Evolutionary conservation across 768 basidiomycete genomes (phyloP).

Genomic region (Naganishia vaughanmartiniae): DNA sequence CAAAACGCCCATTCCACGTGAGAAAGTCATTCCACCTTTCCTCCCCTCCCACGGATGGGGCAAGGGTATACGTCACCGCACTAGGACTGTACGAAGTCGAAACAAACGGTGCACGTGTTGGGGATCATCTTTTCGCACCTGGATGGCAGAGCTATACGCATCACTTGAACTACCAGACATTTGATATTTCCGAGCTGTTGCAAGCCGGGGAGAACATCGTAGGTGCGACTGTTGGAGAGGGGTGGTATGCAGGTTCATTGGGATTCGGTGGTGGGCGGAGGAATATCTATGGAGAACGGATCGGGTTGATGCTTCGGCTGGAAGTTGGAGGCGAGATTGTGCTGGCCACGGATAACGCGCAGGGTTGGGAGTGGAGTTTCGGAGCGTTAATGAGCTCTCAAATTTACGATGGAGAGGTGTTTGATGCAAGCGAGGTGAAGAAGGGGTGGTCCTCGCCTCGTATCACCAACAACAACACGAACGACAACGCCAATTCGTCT

Average conservation of each 20-base stretch:
- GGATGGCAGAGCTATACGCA: slow-evolving; percentile 46
- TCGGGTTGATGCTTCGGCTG: slow-evolving; percentile 22
- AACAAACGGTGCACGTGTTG: slow-evolving; percentile 43
- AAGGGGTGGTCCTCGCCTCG: background rate
- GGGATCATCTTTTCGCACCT: slow-evolving; percentile 42
- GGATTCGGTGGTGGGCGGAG: slow-evolving; percentile 27
- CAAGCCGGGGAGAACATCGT: slow-evolving; percentile 38
- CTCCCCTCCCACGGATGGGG: background rate
- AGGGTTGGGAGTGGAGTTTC: slow-evolving; percentile 23
- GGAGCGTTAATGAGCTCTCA: slow-evolving; percentile 25
- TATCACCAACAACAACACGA: background rate
- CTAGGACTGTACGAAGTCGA: slow-evolving; percentile 41
- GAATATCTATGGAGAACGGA: slow-evolving; percentile 23
- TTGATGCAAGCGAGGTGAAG: slow-evolving; percentile 28
- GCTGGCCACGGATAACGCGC: background rate
- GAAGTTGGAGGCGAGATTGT: slow-evolving; percentile 4
- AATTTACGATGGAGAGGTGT: slow-evolving; percentile 31
- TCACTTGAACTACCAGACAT: slow-evolving; percentile 43
- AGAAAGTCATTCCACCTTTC: slow-evolving; percentile 33
- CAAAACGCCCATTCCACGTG: slow-evolving; percentile 39
- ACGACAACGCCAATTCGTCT: background rate
- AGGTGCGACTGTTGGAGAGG: slow-evolving; percentile 32
- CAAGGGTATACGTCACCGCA: slow-evolving; percentile 46
- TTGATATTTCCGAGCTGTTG: slow-evolving; percentile 36
- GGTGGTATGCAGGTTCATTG: slow-evolving; percentile 34